Evolutionary conservation across 192 early-diverging fungal species (phyloP), one percentile per base, ranked within the genome.

Genomic region (Jimgerdemannia lactiflua): DNA sequence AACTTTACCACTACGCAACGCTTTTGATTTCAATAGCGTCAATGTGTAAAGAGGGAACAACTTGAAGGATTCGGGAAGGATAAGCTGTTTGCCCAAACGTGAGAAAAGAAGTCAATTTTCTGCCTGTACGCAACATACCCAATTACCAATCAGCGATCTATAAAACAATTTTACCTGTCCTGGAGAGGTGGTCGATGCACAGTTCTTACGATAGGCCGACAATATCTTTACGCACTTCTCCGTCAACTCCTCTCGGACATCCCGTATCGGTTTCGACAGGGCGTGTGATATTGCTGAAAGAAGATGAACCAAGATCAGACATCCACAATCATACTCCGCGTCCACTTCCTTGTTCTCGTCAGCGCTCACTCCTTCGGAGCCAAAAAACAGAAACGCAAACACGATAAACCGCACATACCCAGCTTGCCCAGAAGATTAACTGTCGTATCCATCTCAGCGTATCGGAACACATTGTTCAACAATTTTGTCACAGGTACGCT

Each of bases 11-110:
- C 80, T 89, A 67, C 96, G 91, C 74, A 99, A 89, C 3, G 95
- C 89, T 65, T 89, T 88, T 65, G 89, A 91, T 79, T 98, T 98
- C 20, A 96, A 86, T 75, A 99, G 78, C 39, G 93, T 80, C 64
- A 98, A 86, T 2, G 89, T 87, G 80, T 94, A 97, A 40, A 98
- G 85, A 14, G 98, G 97, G 65, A 93, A 91, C 63, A 97, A 85
- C 81, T 99, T 99, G 85, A 93, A 96, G 0, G 96, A 91, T 80
- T 99, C 98, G 39, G 98, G 97, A 67, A 99, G 83, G 73, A 99
- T 98, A 19, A 99, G 86, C 85, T 97, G 49, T 73, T 72, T 43
- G 64, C 17, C 6, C 29, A 29, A 29, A 29, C 29, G 29, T 1
- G 29, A 29, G 29, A 29, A 29, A 29, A 29, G 1, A 29, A 29